Conservation (phyloP, 1,284 basidiomycete genomes). For the Stygiomarasmius scandens region DNA sequence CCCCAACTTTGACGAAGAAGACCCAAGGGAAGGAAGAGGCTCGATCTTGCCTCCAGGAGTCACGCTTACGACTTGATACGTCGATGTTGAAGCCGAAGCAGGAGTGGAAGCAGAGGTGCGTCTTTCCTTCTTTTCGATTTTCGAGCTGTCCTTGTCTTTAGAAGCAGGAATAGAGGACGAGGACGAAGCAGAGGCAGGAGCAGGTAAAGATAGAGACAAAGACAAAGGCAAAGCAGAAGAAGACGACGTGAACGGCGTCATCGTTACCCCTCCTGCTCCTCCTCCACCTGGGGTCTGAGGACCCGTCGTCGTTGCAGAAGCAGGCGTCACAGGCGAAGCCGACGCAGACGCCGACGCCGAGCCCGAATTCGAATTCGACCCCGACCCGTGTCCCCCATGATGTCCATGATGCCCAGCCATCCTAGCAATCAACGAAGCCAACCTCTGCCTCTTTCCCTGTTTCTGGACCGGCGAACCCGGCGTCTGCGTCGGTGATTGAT, state of each 20-base stretch:
- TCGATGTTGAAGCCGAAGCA: background rate
- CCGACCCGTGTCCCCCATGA: background rate
- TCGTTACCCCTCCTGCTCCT: too few species aligned
- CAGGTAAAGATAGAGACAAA: too few species aligned
- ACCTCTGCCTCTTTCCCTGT: constrained; percentile 3
- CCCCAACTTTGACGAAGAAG: background rate
- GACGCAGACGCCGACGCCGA: background rate
- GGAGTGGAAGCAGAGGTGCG: background rate
- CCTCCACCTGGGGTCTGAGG: too few species aligned
- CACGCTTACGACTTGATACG: background rate
- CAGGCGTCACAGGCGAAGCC: background rate
- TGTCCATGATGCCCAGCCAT: background rate
- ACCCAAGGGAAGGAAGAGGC: background rate
- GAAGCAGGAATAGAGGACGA: too few species aligned
- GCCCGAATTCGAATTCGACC: background rate
- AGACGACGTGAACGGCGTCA: too few species aligned
- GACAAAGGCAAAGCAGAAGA: too few species aligned
- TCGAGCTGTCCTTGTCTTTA: background rate
- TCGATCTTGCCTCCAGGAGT: background rate
- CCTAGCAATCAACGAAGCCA: constrained; percentile 8
- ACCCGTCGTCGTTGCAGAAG: too few species aligned
- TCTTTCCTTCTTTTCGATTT: background rate
- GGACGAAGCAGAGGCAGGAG: too few species aligned
- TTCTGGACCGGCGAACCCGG: too few species aligned
- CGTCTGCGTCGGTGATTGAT: too few species aligned